phyloP scores from a whole-genome alignment of 345 rosid genomes.

The Aurinia saxatilis region DNA sequence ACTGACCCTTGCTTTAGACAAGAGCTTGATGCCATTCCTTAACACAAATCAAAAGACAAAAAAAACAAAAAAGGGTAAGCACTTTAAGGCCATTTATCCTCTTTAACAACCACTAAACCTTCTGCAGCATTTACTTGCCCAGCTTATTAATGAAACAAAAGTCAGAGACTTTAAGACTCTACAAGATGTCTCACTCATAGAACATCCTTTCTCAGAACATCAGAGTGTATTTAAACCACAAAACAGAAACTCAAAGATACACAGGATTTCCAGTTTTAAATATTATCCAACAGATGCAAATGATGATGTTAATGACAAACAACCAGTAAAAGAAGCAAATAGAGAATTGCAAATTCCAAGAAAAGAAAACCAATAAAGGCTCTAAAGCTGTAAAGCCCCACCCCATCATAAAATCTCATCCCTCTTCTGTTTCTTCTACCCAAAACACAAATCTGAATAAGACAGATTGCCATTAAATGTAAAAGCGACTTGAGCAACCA shows the following conservation, averaged over 20 bases:
- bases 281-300: conserved; percentile 6
- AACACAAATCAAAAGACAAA: conserved; percentile 13
- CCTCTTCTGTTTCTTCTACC: conserved; percentile 10
- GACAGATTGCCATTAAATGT: conserved; percentile 36
- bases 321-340: conserved; percentile 27
- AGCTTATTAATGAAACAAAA: conserved; percentile 16
- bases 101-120: conserved; percentile 17
- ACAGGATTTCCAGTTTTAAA: background rate
- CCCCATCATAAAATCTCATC: conserved; percentile 32
- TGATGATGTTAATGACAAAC: conserved; percentile 32
- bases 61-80: background rate
- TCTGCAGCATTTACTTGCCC: conserved; percentile 19
- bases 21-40: conserved; percentile 82
- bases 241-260: conserved; percentile 12
- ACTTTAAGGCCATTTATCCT: conserved; percentile 12
- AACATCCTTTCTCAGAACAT: background rate
- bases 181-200: background rate
- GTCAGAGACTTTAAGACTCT: conserved; percentile 22
- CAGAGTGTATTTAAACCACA: background rate
- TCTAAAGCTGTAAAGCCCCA: conserved; percentile 42
- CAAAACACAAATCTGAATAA: conserved; percentile 30
- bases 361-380: conserved; percentile 15
- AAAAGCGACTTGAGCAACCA: conserved; percentile 16
- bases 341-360: conserved; percentile 35
- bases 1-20: conserved; percentile 51